Evolutionary conservation across 2,329 filamentous ascomycete species (phyloP).

Genomic region (Alternaria ventricosa): DNA sequence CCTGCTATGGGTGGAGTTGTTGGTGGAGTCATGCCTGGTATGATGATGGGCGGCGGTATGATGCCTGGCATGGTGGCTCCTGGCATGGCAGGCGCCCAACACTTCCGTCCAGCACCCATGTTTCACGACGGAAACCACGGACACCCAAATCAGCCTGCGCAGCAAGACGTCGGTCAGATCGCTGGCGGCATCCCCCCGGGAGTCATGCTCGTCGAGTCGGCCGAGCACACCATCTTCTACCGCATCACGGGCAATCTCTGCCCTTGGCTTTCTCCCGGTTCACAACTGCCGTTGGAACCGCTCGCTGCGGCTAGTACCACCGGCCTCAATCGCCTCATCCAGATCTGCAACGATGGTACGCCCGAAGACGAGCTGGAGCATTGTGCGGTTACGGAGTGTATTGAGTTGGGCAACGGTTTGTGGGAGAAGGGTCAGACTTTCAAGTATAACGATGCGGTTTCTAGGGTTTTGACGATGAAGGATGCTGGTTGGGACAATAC

Average conservation of each 20-base stretch:
- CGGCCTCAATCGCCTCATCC: conserved; percentile 41
- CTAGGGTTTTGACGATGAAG: conserved; percentile 39
- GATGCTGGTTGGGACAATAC: conserved; percentile 42
- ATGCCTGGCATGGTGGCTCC: conserved; percentile 9
- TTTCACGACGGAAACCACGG: conserved; percentile 31
- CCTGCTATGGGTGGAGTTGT: conserved; percentile 18
- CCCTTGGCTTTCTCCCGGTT: conserved; percentile 39
- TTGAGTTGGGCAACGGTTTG: conserved; percentile 42
- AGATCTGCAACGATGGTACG: conserved; percentile 33
- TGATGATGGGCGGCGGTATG: conserved; percentile 15
- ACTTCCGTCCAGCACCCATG: conserved; percentile 29
- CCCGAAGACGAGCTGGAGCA: conserved; percentile 31
- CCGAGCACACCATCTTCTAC: conserved; percentile 34
- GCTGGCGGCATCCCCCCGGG: conserved; percentile 37
- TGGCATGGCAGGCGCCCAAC: conserved; percentile 18
- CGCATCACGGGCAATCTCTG: conserved; percentile 36
- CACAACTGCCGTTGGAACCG: conserved; percentile 34
- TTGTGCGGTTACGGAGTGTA: conserved; percentile 41
- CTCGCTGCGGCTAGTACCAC: conserved; percentile 28
- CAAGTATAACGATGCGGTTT: conserved; percentile 39
- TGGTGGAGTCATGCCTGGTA: conserved; percentile 10
- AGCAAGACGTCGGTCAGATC: conserved; percentile 32
- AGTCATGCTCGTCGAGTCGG: conserved; percentile 33
- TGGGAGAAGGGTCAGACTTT: conserved; percentile 47
- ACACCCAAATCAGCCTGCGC: conserved; percentile 24